These are phyloP conservation scores for Periconia macrospinosa DNA, from an alignment of 2,329 filamentous ascomycete genomes.

Conservation along the genomic window DNA sequence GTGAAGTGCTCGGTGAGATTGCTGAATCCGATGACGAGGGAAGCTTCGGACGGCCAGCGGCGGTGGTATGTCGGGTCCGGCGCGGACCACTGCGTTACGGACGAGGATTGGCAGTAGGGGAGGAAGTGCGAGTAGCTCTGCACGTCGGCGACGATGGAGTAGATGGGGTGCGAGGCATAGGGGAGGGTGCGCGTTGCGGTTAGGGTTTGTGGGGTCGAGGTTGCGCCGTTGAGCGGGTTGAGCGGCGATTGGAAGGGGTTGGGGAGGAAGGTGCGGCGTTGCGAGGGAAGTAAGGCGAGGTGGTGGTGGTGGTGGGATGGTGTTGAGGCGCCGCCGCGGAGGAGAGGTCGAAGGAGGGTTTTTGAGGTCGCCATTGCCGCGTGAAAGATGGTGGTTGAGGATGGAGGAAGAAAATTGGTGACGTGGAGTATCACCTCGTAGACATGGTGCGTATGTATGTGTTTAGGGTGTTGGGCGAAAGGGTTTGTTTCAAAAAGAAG, in stretches of 20 bases:
- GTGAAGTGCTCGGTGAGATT: conserved; percentile 83
- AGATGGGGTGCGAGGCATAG: conserved; percentile 71
- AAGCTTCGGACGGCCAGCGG: conserved; percentile 72
- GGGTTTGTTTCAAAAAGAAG: too few relatives aligned
- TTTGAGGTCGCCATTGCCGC: conserved; percentile 26
- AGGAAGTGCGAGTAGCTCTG: conserved; percentile 79
- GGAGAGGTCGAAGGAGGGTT: conserved; percentile 47
- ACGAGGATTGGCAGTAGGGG: conserved; percentile 82
- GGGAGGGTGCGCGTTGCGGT: conserved; percentile 75
- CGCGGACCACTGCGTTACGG: conserved; percentile 73
- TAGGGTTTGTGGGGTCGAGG: conserved; percentile 60
- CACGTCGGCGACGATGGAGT: conserved; percentile 85
- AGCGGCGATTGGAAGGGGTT: conserved; percentile 50
- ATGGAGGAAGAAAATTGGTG: neutral
- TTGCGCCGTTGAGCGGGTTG: conserved; percentile 32
- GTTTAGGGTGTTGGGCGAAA: neutral
- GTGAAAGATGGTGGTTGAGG: neutral
- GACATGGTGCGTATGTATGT: conserved; percentile 16
- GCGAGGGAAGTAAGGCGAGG: conserved; percentile 13
- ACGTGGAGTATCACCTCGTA: conserved; percentile 12
- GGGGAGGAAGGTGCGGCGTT: conserved; percentile 47
- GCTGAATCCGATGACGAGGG: conserved; percentile 83
- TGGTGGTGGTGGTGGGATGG: neutral
- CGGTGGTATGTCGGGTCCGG: conserved; percentile 52
- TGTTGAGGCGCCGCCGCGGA: conserved; percentile 14